Evolutionary conservation across 208 protist species (phyloP).

Genomic region (Crithidia brevicula): DNA sequence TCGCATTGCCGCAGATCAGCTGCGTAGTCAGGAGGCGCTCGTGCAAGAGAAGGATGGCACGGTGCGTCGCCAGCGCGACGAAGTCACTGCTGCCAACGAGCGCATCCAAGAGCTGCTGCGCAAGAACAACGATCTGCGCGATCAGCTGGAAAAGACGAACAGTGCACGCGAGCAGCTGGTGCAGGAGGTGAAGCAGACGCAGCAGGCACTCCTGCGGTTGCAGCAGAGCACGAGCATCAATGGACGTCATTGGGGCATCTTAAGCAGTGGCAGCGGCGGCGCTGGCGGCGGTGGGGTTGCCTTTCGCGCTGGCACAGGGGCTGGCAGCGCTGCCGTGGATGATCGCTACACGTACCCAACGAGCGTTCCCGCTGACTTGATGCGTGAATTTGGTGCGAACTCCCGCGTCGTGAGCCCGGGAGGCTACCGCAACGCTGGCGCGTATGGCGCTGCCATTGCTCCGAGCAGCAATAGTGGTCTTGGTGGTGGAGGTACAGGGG

Average conservation of each 20-base stretch:
- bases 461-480: no score
- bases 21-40: slow-evolving; percentile 55
- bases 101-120: slow-evolving; percentile 43
- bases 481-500: no score
- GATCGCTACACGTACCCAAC: slow-evolving; percentile 3
- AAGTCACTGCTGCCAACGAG: slow-evolving; percentile 44
- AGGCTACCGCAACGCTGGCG: not conserved
- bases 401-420: not conserved
- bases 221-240: slow-evolving; percentile 79
- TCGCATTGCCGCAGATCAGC: slow-evolving; percentile 57
- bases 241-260: slow-evolving; percentile 65
- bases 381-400: slow-evolving; percentile 31
- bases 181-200: slow-evolving; percentile 76
- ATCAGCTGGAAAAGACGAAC: slow-evolving; percentile 72
- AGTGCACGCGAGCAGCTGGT: slow-evolving; percentile 61
- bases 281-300: not conserved
- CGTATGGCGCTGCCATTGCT: not conserved
- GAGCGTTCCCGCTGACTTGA: slow-evolving; percentile 10
- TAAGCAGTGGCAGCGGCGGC: slow-evolving; percentile 11
- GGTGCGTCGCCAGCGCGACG: slow-evolving; percentile 49
- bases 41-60: slow-evolving; percentile 57
- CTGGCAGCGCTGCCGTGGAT: not conserved
- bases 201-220: slow-evolving; percentile 79
- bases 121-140: slow-evolving; percentile 66
- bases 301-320: not conserved